Base-by-base conservation (phyloP, 768 basidiomycete genomes). In the Leccinum sublutescens region DNA sequence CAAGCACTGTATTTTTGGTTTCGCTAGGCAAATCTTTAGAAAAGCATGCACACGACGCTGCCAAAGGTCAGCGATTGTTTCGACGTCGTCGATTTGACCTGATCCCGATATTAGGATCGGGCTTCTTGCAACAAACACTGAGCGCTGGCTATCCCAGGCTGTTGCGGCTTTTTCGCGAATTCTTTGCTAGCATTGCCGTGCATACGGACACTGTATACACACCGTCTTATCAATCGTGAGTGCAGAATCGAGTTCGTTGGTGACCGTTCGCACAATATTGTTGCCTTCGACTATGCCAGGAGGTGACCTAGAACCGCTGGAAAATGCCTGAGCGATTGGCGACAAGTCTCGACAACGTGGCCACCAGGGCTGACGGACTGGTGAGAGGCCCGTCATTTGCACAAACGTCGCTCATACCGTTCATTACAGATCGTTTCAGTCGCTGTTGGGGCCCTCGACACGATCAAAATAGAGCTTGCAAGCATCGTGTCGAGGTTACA, bases 171-270 rank as follows among this genome's bases (percentile, higher is more conserved):
- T 95, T 99, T 75, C 97, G 98, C 56, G 94, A 95, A 43, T 97
- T 99, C 76, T 99, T 99, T 71, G 86, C 89, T 31, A 95, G 95
- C 71, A 93, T 98, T 55, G 87, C 93, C 3, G 89, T 96, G 10
- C 92, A 98, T 69, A 97, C 96, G 2, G 96, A 98, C 68, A 98
- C 97, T 0, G 78, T 91, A 6, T 98, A 98, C 71, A 87, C 85
- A 0, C 84, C 87, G 55, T 80, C 84, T 1, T 82, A 90, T 52
- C 97, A 99, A 75, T 94, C 92, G 93, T 91, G 54, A 62, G 23
- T 25, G 23, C 23, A 25, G 23, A 25, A 25, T 25, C 23, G 23
- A 25, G 23, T 25, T 25, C 23, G 3, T 25, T 25, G 23, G 23
- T 25, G 23, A 25, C 23, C 23, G 23, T 25, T 25, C 23, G 23